Conservation (phyloP, 768 basidiomycete species). For the Termitomyces sp. region DNA sequence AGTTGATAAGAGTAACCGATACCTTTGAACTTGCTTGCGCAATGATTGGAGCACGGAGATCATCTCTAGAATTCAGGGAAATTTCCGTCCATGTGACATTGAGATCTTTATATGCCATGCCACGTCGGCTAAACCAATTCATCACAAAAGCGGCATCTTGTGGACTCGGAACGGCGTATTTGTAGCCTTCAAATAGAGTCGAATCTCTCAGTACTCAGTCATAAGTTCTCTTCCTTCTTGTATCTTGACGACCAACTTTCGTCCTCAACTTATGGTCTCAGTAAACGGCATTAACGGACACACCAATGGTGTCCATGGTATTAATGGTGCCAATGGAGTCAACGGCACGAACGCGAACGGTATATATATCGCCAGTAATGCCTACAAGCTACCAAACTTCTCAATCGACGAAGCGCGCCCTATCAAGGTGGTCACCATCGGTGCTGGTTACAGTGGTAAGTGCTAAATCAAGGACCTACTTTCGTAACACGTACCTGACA, state of each 20-base stretch:
- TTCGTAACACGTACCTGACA: not conserved
- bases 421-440: conserved; percentile 53
- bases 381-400: conserved; percentile 36
- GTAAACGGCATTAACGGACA: not conserved
- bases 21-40: too few species aligned
- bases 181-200: not conserved
- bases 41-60: not conserved
- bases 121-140: not conserved
- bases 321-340: not conserved
- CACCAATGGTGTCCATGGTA: not conserved
- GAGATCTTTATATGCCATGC: not conserved
- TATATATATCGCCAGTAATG: not conserved
- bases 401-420: conserved; percentile 50
- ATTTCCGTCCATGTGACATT: not conserved
- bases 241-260: not conserved
- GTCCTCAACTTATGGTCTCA: not conserved
- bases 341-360: not conserved
- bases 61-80: not conserved
- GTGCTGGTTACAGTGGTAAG: conserved; percentile 56
- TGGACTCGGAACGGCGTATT: not conserved
- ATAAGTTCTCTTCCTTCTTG: not conserved
- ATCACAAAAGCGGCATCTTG: not conserved
- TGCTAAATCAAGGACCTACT: not conserved
- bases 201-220: not conserved
- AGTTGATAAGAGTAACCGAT: too few species aligned